Percentiles rank a stretch among this genome's conserved stretches.
These are phyloP conservation scores for Chlamydomonas reinhardtii DNA, from an alignment of 163 green algal genomes.

Conservation along the genomic window DNA sequence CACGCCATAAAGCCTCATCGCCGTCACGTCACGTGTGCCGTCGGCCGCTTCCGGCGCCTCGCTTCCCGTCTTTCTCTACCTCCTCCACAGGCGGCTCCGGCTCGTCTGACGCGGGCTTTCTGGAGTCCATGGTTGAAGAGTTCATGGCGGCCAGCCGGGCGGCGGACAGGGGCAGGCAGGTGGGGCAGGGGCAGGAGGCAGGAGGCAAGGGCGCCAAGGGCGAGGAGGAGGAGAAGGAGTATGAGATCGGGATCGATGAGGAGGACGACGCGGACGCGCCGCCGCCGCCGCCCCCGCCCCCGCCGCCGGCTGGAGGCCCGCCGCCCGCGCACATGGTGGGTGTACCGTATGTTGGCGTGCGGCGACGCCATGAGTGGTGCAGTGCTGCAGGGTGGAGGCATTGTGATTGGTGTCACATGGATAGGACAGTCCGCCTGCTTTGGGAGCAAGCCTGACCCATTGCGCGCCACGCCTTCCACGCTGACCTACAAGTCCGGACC, in stretches of 20 bases:
- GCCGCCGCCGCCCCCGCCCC: constrained; percentile 30
- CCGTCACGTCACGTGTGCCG: too few species aligned
- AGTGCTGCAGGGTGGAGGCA: too few species aligned
- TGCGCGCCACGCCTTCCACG: too few species aligned
- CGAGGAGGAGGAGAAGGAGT: constrained; percentile 30
- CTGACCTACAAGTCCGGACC: too few species aligned
- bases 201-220: neutral
- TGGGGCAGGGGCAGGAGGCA: neutral
- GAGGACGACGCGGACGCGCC: constrained; percentile 33
- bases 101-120: neutral
- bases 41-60: too few species aligned
- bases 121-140: constrained; percentile 42
- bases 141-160: constrained; percentile 17
- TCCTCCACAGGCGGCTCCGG: neutral
- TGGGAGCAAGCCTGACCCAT: too few species aligned
- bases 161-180: neutral
- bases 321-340: neutral
- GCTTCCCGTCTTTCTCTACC: too few species aligned
- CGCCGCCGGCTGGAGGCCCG: neutral
- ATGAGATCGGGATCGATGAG: constrained; percentile 42
- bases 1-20: too few species aligned
- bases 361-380: too few species aligned
- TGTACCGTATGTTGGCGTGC: too few species aligned
- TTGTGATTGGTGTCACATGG: too few species aligned
- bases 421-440: too few species aligned